These are phyloP conservation scores for Odonthalia washingtoniensis DNA, from an alignment of 31 red algal genomes.

Conservation along the genomic window DNA sequence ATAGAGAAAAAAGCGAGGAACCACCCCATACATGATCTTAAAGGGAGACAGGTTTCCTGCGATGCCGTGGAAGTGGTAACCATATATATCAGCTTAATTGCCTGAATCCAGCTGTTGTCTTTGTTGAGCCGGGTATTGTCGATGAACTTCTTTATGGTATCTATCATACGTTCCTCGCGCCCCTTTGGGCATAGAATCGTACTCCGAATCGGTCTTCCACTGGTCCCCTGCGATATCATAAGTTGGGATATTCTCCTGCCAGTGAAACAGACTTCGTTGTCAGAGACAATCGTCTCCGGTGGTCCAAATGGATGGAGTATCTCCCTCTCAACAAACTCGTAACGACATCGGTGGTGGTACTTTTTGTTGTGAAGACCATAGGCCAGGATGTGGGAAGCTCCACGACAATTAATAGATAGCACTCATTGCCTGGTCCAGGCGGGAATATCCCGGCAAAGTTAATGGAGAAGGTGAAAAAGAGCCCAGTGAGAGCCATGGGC, in stretches of 20 bases:
- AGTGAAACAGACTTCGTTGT: conserved; percentile 27
- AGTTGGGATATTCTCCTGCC: background rate
- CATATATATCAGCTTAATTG: background rate
- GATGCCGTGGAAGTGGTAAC: background rate
- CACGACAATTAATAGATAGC: too few relatives aligned
- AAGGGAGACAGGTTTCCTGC: background rate
- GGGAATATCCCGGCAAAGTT: too few relatives aligned
- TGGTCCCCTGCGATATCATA: background rate
- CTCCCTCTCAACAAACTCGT: conserved; percentile 20
- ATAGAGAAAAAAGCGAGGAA: background rate
- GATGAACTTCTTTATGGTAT: background rate
- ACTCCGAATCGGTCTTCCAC: conserved; percentile 26
- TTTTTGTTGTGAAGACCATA: background rate
- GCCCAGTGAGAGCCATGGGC: too few relatives aligned
- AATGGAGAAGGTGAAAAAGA: too few relatives aligned
- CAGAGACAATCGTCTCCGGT: conserved; percentile 24
- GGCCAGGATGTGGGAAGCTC: conserved; percentile 35
- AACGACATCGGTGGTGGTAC: conserved; percentile 14
- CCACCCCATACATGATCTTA: background rate
- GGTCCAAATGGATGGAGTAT: conserved; percentile 25
- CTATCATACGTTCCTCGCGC: background rate
- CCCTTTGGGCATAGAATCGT: conserved; percentile 23
- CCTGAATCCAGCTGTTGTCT: background rate
- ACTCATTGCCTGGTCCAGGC: too few relatives aligned
- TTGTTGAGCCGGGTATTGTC: background rate